phyloP scores from a whole-genome alignment of 306 rosid genomes.

The Luffa aegyptiaca region DNA sequence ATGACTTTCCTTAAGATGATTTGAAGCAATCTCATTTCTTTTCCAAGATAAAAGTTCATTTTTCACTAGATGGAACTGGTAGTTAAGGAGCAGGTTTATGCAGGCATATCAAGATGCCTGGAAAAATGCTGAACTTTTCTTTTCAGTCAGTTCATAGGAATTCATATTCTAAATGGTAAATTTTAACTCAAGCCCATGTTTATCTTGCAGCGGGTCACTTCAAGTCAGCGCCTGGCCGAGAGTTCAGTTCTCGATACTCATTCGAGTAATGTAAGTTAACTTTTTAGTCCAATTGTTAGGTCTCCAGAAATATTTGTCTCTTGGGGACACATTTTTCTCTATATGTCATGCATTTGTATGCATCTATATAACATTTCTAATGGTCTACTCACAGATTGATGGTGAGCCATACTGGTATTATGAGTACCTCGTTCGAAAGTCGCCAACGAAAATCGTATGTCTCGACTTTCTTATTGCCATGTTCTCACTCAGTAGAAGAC shows the following conservation, averaged over 20 bases:
- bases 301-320: not conserved
- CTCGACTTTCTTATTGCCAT: not conserved
- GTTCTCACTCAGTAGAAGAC: not conserved
- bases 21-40: not conserved
- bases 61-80: not conserved
- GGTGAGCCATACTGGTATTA: constrained; percentile 84
- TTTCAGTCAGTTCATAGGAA: not conserved
- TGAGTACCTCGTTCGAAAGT: constrained; percentile 91
- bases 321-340: not conserved
- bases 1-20: not conserved
- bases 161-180: not conserved
- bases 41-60: not conserved
- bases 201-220: constrained; percentile 79
- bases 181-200: not conserved
- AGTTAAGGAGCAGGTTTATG: not conserved
- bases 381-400: constrained; percentile 49
- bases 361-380: constrained; percentile 13
- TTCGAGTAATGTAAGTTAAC: constrained; percentile 50
- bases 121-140: not conserved
- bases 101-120: not conserved
- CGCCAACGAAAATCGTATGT: constrained; percentile 63
- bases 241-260: constrained; percentile 93
- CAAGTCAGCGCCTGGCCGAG: constrained; percentile 81
- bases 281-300: too few relatives aligned
- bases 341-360: constrained; percentile 8